Evolutionary conservation across 2,329 filamentous ascomycete species (phyloP), one percentile per base, ranked within the genome.

Genomic region (Scleromitrula shiraiana): DNA sequence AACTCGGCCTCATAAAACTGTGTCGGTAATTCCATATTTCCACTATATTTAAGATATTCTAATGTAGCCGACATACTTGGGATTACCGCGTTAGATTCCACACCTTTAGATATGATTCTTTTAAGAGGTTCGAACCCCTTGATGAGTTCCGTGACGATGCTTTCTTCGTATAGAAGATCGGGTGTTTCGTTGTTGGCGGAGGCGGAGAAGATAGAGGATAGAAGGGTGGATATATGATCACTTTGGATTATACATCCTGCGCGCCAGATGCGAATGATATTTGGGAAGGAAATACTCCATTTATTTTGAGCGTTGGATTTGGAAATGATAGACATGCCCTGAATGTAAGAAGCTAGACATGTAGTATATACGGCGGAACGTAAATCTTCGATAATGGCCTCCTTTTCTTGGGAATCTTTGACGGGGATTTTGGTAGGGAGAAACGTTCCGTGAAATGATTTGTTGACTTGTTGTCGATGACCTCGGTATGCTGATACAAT

Each of bases 211-310:
- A 76, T 66, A 0, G 65, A 63, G 5, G 71, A 67, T 2, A 86
- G 68, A 24, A 86, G 62, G 42, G 81, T 74, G 3, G 75, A 73
- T 51, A 87, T 81, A 55, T 77, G 71, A 54, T 85, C 81, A 1
- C 77, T 74, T 57, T 82, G 76, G 59, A 87, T 86, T 62, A 87
- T 86, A 63, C 82, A 86, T 7, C 83, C 82, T 0, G 72, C 78
- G 2, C 80, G 74, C 83, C 82, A 86, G 54, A 86, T 80, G 58
- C 77, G 70, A 39, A 79, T 65, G 9, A 2, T 78, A 68, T 23
- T 70, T 67, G 12, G 59, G 56, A 75, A 75, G 54, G 77, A 64
- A 49, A 81, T 70, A 33, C 69, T 67, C 82, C 82, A 86, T 26
- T 71, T 69, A 58, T 83, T 72, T 26, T 76, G 67, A 35, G 70